These are phyloP conservation scores for Chloranthus sessilifolius DNA, from an alignment of 164 flowering plant species.

Conservation along the genomic window DNA sequence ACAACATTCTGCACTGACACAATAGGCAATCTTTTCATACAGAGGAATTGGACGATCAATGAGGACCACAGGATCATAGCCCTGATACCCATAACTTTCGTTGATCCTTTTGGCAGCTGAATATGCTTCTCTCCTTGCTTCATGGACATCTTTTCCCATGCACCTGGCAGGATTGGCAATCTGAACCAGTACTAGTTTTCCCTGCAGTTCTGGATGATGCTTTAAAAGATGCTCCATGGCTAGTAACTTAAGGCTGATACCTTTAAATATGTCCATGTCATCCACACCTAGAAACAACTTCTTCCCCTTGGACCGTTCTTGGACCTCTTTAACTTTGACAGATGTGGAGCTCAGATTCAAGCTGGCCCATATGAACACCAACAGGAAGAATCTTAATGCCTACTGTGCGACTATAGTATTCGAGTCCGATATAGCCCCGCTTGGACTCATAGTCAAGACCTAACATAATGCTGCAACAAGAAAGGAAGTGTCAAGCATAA, in stretches of 20 bases:
- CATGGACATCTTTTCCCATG: slow-evolving; percentile 16
- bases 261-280: slow-evolving; percentile 24
- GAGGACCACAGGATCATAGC: slow-evolving; percentile 14
- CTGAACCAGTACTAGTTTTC: slow-evolving; percentile 20
- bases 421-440: slow-evolving; percentile 19
- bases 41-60: slow-evolving; percentile 11
- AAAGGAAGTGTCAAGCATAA: slow-evolving; percentile 21
- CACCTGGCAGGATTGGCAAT: slow-evolving; percentile 21
- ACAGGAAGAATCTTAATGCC: slow-evolving; percentile 18
- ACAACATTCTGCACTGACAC: slow-evolving; percentile 16
- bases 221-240: slow-evolving; percentile 19
- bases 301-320: slow-evolving; percentile 13
- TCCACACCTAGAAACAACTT: slow-evolving; percentile 17
- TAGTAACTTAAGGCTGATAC: slow-evolving; percentile 17
- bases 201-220: slow-evolving; percentile 12
- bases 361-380: slow-evolving; percentile 17
- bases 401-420: slow-evolving; percentile 17
- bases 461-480: slow-evolving; percentile 21
- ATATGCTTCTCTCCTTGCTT: slow-evolving; percentile 12
- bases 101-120: slow-evolving; percentile 15
- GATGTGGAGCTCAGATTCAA: slow-evolving; percentile 13
- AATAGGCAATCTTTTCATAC: slow-evolving; percentile 17
- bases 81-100: slow-evolving; percentile 11
- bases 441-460: slow-evolving; percentile 18
- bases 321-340: slow-evolving; percentile 13